Conservation (phyloP, 2,329 filamentous ascomycete species). For the Gliomastix tumulicola region DNA sequence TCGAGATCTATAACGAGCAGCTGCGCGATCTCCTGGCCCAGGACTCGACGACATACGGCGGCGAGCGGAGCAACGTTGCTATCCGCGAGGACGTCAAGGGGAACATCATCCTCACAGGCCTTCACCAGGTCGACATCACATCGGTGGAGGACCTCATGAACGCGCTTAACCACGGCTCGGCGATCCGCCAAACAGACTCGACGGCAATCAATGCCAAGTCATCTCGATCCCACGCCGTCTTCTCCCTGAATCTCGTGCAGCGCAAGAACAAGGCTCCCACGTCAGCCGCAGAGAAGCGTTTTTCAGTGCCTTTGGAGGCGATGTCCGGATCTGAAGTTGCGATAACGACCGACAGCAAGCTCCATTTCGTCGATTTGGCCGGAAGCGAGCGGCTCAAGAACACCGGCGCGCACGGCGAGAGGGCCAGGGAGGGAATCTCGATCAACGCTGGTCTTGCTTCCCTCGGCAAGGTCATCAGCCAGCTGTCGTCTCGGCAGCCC, state of each 20-base stretch:
- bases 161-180: conserved; percentile 85
- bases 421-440: conserved; percentile 92
- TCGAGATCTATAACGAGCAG: conserved; percentile 97
- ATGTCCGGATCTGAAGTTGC: conserved; percentile 59
- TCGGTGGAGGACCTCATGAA: conserved; percentile 86
- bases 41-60: conserved; percentile 54
- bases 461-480: conserved; percentile 95
- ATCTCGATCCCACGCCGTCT: conserved; percentile 94
- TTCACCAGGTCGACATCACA: conserved; percentile 82
- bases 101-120: conserved; percentile 85
- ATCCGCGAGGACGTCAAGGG: conserved; percentile 94
- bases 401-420: conserved; percentile 88
- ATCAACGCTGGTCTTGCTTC: conserved; percentile 96
- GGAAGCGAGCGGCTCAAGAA: conserved; percentile 97
- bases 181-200: conserved; percentile 91
- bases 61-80: conserved; percentile 72
- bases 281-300: conserved; percentile 67
- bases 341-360: conserved; percentile 91
- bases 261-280: conserved; percentile 56
- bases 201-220: conserved; percentile 98
- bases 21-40: conserved; percentile 82
- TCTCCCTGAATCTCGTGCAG: conserved; percentile 89
- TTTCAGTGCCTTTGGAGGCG: conserved; percentile 78
- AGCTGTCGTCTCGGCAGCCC: conserved; percentile 81
- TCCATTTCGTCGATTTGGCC: conserved; percentile 96